Percentiles rank a stretch among this genome's conserved stretches.
phyloP scores from a whole-genome alignment of 108 stramenopile genomes.

The Bacterosira constricta region DNA sequence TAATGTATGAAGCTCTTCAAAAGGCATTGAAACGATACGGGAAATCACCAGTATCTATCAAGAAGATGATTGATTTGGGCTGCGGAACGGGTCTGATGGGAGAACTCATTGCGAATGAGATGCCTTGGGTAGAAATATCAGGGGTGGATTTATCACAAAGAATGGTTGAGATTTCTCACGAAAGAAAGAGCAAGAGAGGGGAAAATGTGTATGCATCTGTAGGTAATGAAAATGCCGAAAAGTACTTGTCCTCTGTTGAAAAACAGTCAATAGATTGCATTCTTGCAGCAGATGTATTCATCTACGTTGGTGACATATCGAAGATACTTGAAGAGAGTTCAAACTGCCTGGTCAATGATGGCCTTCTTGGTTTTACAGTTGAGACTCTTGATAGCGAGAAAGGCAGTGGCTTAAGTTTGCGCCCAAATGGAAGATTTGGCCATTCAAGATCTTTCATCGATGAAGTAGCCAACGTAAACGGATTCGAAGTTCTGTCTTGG shows the following conservation, averaged over 20 bases:
- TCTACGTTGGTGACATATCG: conserved; percentile 29
- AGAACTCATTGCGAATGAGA: conserved; percentile 13
- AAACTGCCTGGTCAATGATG: conserved; percentile 1
- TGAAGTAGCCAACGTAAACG: conserved; percentile 6
- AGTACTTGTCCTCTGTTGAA: conserved; percentile 20
- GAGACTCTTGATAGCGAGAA: conserved; percentile 8
- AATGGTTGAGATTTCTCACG: conserved; percentile 34
- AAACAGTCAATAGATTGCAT: conserved; percentile 16
- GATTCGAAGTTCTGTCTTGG: conserved; percentile 27
- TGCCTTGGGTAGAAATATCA: conserved; percentile 15
- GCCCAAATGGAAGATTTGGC: conserved; percentile 24
- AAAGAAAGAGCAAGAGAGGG: conserved; percentile 23
- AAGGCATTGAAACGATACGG: conserved; percentile 8
- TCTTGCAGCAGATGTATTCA: conserved; percentile 38
- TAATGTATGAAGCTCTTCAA: conserved; percentile 15
- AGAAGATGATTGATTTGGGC: conserved; percentile 25
- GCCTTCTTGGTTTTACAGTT: conserved; percentile 30
- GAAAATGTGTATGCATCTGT: conserved; percentile 20
- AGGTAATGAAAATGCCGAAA: conserved; percentile 10
- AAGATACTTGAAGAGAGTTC: conserved; percentile 10
- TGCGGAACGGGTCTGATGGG: conserved; percentile 37
- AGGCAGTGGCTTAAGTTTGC: conserved; percentile 20
- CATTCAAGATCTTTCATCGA: conserved; percentile 26
- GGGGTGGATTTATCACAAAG: conserved; percentile 37
- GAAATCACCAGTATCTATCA: conserved; percentile 5